Evolutionary conservation across 805 yeast genomes (phyloP).

Genomic region (Metschnikowia gelsemii): DNA sequence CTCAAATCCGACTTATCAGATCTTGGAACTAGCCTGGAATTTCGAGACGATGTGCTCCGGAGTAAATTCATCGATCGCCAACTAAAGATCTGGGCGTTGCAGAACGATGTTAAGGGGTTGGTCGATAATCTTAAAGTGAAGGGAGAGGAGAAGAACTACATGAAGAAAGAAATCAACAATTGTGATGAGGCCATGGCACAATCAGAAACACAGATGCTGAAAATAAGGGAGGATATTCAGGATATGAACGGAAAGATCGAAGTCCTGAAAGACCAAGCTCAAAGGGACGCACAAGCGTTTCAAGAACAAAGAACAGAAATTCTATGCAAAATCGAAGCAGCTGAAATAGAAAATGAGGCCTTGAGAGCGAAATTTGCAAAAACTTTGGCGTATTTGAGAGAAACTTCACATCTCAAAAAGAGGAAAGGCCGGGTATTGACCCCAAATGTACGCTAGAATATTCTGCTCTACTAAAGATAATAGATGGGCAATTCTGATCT

Average conservation of each 20-base stretch:
- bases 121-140: constrained; percentile 47
- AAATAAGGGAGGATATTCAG: constrained; percentile 21
- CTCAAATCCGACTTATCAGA: constrained; percentile 31
- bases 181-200: constrained; percentile 51
- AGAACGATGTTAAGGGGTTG: constrained; percentile 44
- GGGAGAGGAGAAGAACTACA: constrained; percentile 61
- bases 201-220: constrained; percentile 34
- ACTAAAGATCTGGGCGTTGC: constrained; percentile 43
- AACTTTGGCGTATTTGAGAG: constrained; percentile 35
- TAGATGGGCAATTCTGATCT: constrained; percentile 77
- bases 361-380: constrained; percentile 31
- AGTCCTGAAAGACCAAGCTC: constrained; percentile 23
- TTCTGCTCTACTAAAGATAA: constrained; percentile 17
- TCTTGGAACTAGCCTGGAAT: constrained; percentile 24
- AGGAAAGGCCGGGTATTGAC: constrained; percentile 42
- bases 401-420: constrained; percentile 43
- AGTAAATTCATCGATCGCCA: constrained; percentile 37
- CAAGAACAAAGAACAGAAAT: constrained; percentile 21
- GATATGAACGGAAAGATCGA: constrained; percentile 23
- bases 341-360: constrained; percentile 24
- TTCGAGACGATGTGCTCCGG: constrained; percentile 21
- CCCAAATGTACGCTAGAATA: constrained; percentile 20
- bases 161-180: constrained; percentile 55
- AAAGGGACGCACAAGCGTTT: constrained; percentile 23
- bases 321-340: constrained; percentile 24